Conservation (phyloP, 805 yeast genomes). For the Tetrapisispora iriomotensis region DNA sequence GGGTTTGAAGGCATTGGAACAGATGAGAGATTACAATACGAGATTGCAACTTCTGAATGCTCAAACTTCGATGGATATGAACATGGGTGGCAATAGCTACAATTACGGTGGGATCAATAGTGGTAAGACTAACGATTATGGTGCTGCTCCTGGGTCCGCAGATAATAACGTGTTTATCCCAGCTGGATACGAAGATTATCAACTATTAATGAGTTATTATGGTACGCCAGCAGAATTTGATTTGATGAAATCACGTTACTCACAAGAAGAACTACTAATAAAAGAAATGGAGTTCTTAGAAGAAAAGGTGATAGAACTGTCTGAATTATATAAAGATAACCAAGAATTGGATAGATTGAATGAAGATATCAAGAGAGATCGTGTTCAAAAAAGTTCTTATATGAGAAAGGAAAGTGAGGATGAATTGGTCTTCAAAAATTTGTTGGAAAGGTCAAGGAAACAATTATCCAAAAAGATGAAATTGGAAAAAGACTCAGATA, state of each 20-base stretch:
- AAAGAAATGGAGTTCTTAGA: slow-evolving; percentile 17
- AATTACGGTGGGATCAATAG: not conserved
- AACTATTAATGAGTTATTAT: slow-evolving; percentile 1
- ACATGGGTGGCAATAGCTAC: not conserved
- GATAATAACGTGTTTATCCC: not conserved
- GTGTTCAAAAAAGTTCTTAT: not conserved
- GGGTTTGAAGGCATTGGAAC: slow-evolving; percentile 7
- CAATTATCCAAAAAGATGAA: too few species aligned
- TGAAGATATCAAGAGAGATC: not conserved
- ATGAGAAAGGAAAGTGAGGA: not conserved
- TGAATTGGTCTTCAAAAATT: not conserved
- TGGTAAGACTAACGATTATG: too few species aligned
- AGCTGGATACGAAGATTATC: not conserved
- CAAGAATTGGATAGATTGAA: not conserved
- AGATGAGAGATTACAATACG: slow-evolving; percentile 13
- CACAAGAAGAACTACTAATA: slow-evolving; percentile 14
- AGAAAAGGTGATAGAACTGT: slow-evolving; percentile 11
- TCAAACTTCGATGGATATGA: not conserved
- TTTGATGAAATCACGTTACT: slow-evolving; percentile 9
- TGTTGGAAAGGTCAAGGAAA: too few species aligned
- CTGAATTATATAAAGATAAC: slow-evolving; percentile 2
- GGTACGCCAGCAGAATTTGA: slow-evolving; percentile 7
- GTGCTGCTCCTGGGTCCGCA: not conserved
- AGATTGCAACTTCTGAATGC: slow-evolving; percentile 10
- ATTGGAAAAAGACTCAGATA: too few species aligned